Evolutionary conservation across 495 filamentous ascomycete genomes (phyloP).

Genomic region (Annulohypoxylon nitens): DNA sequence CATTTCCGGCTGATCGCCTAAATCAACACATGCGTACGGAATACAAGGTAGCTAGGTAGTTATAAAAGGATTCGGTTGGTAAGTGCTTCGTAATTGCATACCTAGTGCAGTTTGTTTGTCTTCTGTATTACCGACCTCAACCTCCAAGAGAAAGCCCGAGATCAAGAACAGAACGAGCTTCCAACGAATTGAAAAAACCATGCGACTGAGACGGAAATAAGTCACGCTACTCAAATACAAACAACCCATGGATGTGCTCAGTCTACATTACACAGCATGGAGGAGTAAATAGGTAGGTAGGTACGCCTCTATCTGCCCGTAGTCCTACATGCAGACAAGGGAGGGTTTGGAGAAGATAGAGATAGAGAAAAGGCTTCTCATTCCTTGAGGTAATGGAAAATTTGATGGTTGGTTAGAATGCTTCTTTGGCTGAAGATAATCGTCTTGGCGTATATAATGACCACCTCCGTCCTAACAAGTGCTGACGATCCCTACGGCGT

Average conservation of each 20-base stretch:
- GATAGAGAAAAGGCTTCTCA: constrained; percentile 10
- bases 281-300: neutral
- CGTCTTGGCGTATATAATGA: constrained; percentile 33
- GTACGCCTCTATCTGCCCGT: neutral
- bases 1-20: constrained; percentile 34
- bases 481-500: constrained; percentile 22
- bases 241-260: neutral
- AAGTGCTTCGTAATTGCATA: constrained; percentile 36
- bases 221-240: neutral
- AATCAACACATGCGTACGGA: neutral
- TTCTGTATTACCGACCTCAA: neutral
- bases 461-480: constrained; percentile 13
- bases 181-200: neutral
- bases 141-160: neutral
- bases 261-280: constrained; percentile 13
- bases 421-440: constrained; percentile 25
- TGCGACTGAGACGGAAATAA: neutral
- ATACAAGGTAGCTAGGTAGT: neutral
- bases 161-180: neutral
- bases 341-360: constrained; percentile 8
- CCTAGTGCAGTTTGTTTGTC: constrained; percentile 6
- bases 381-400: constrained; percentile 30
- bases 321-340: neutral
- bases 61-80: constrained; percentile 35
- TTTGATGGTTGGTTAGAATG: constrained; percentile 21